Evolutionary conservation across 2,329 filamentous ascomycete species (phyloP).

Genomic region (Calonectria naviculata): DNA sequence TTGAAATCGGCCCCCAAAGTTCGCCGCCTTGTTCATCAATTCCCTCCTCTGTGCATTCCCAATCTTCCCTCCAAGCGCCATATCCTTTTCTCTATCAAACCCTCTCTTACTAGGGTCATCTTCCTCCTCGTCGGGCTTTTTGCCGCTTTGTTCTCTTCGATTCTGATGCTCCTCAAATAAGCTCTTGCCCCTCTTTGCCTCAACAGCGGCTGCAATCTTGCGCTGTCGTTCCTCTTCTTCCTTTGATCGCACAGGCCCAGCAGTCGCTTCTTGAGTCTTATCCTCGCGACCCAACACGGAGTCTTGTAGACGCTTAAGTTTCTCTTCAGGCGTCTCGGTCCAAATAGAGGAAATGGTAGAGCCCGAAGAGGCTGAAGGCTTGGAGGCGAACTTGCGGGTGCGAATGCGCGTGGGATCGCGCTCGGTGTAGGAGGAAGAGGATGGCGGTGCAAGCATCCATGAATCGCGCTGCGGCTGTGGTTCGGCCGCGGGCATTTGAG

Average conservation of each 20-base stretch:
- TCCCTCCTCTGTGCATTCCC: slow-evolving; percentile 80
- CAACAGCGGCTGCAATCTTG: slow-evolving; percentile 60
- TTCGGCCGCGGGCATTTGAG: slow-evolving; percentile 47
- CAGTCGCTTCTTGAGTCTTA: slow-evolving; percentile 51
- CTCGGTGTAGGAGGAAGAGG: slow-evolving; percentile 64
- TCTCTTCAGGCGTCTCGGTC: slow-evolving; percentile 93
- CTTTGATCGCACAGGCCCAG: slow-evolving; percentile 51
- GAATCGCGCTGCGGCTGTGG: slow-evolving; percentile 77
- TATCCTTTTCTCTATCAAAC: slow-evolving; percentile 95
- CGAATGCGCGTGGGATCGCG: slow-evolving; percentile 87
- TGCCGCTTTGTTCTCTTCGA: slow-evolving; percentile 42
- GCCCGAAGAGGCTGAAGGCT: slow-evolving; percentile 50
- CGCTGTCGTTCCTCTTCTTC: slow-evolving; percentile 68
- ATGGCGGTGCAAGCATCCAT: slow-evolving; percentile 83
- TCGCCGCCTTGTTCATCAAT: slow-evolving; percentile 80
- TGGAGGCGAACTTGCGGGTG: slow-evolving; percentile 84
- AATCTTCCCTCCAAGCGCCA: slow-evolving; percentile 80
- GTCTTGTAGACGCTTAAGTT: slow-evolving; percentile 82
- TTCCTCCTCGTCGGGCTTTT: slow-evolving; percentile 67
- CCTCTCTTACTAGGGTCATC: slow-evolving; percentile 91
- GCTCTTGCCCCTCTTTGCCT: slow-evolving; percentile 66
- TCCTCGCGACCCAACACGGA: slow-evolving; percentile 80
- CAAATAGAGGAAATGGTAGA: slow-evolving; percentile 75
- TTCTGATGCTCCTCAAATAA: slow-evolving; percentile 68
- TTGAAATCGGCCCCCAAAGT: slow-evolving; percentile 85